Conservation (phyloP, 192 early-diverging fungal species). For the Gorgonomyces haynaldii region DNA sequence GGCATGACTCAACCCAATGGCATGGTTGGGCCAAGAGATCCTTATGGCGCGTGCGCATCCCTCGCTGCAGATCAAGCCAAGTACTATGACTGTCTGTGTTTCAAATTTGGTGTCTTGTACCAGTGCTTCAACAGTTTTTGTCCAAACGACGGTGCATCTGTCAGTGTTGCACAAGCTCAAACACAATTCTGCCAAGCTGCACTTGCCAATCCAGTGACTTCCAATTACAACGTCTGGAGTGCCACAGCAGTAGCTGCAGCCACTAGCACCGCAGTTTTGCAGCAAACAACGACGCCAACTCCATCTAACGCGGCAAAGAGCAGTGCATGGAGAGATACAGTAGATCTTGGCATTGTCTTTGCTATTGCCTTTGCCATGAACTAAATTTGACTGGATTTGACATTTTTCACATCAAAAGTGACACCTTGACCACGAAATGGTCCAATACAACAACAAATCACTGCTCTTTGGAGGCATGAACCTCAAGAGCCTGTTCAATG, state of each 20-base stretch:
- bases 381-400: too few relatives aligned
- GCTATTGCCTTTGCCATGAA: too few relatives aligned
- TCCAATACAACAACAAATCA: background rate
- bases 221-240: too few relatives aligned
- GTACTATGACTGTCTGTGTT: background rate
- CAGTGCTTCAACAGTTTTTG: background rate
- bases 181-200: background rate
- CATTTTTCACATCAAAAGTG: too few relatives aligned
- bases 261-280: too few relatives aligned
- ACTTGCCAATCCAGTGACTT: too few relatives aligned
- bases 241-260: too few relatives aligned
- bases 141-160: background rate
- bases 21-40: background rate
- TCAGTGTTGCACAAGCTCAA: background rate
- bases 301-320: too few relatives aligned
- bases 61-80: background rate
- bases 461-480: conserved; percentile 2
- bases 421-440: background rate
- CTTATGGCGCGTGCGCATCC: background rate
- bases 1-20: background rate
- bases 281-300: too few relatives aligned
- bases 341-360: too few relatives aligned
- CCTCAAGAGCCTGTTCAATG: background rate
- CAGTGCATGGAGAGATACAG: too few relatives aligned
- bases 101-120: background rate